Evolutionary conservation across 2,329 filamentous ascomycete species (phyloP), one percentile per base, ranked within the genome.

Genomic region (Fusarium sp.): DNA sequence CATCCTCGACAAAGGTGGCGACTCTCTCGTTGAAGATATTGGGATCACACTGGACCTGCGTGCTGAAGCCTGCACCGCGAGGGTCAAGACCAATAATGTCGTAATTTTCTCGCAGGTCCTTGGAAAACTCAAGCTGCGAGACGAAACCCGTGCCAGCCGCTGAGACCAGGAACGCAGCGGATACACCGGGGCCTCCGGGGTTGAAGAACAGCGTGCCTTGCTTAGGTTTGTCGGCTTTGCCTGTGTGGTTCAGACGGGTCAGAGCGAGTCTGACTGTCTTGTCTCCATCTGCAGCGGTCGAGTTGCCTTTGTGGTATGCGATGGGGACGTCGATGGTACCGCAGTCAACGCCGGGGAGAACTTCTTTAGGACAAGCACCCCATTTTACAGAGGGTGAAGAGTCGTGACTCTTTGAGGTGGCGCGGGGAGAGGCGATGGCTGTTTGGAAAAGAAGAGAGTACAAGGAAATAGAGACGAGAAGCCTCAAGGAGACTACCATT

Each of bases 31-130:
- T 78, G 40, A 68, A 79, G 11, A 74, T 50, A 7, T 79, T 68
- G 2, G 76, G 74, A 27, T 86, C 85, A 66, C 85, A 86, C 25
- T 78, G 81, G 16, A 86, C 79, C 0, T 80, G 79, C 0, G 82
- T 83, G 6, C 84, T 86, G 13, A 81, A 79, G 22, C 84, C 84
- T 4, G 85, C 83, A 0, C 84, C 85, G 0, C 85, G 81, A 0
- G 85, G 84, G 56, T 86, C 85, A 31, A 86, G 84, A 0, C 84
- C 83, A 38, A 86, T 82, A 20, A 86, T 80, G 40, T 86, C 84
- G 67, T 82, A 86, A 38, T 81, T 70, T 13, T 77, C 69, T 1
- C 71, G 38, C 6, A 79, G 52, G 2, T 76, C 64, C 13, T 58
- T 25, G 2, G 69, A 74, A 25, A 79, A 74, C 1, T 65, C 57